These are phyloP conservation scores for Alternaria ethzedia DNA, from an alignment of 2,329 filamentous ascomycete genomes.

Conservation along the genomic window DNA sequence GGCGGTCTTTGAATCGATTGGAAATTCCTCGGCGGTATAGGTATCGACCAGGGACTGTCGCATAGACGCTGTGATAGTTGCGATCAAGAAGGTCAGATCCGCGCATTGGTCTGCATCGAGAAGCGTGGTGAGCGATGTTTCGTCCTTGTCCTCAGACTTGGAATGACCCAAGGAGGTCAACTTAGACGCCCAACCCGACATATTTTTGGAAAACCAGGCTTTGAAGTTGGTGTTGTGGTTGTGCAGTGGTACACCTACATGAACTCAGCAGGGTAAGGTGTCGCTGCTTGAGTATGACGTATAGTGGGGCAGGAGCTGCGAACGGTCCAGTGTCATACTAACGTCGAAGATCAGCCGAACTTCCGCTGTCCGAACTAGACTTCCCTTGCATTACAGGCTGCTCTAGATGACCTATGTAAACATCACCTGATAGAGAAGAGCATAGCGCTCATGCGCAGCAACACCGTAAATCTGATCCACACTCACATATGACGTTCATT, in stretches of 20 bases:
- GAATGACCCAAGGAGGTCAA: constrained; percentile 44
- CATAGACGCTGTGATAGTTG: constrained; percentile 57
- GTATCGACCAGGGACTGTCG: constrained; percentile 52
- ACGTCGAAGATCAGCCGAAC: background rate
- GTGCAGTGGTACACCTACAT: background rate
- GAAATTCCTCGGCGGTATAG: constrained; percentile 46
- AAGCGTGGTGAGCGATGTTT: constrained; percentile 53
- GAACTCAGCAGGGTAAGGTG: background rate
- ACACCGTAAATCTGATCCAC: background rate
- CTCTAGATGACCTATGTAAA: background rate
- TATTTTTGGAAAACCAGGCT: constrained; percentile 4
- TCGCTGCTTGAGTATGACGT: constrained; percentile 25
- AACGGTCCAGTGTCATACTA: background rate
- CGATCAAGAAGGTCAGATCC: constrained; percentile 56
- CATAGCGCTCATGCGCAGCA: background rate
- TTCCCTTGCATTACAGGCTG: background rate
- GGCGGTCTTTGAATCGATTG: constrained; percentile 14
- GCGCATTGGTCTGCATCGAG: constrained; percentile 54
- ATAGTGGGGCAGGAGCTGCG: constrained; percentile 16
- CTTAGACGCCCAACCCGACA: constrained; percentile 42
- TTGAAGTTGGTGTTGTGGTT: background rate
- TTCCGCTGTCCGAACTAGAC: background rate
- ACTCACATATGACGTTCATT: background rate
- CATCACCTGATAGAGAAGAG: background rate
- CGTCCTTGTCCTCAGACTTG: constrained; percentile 37